Conservation (phyloP, 805 yeast genomes). For the Nakazawaea ishiwadae region DNA sequence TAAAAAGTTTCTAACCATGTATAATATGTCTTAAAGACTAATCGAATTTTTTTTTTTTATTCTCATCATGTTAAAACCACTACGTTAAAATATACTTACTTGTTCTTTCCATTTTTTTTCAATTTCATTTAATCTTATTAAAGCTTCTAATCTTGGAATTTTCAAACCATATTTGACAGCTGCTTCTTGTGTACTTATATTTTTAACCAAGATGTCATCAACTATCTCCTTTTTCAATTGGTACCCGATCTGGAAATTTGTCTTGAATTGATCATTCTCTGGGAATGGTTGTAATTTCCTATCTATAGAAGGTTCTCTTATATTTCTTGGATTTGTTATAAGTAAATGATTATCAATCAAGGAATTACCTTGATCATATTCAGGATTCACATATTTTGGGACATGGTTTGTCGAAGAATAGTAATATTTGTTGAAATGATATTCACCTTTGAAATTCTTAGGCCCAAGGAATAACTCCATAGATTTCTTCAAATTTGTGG, state of each 20-base stretch:
- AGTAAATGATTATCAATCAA: conserved; percentile 15
- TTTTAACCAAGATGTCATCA: conserved; percentile 47
- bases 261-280: conserved; percentile 59
- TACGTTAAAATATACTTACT: conserved; percentile 40
- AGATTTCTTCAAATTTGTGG: conserved; percentile 54
- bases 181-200: conserved; percentile 61
- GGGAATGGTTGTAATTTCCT: conserved; percentile 75
- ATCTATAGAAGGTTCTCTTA: conserved; percentile 11
- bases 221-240: conserved; percentile 58
- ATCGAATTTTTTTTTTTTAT: conserved; percentile 45
- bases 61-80: conserved; percentile 38
- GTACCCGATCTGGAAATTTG: conserved; percentile 57
- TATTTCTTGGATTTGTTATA: conserved; percentile 17
- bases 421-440: conserved; percentile 69
- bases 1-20: conserved; percentile 46
- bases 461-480: conserved; percentile 81
- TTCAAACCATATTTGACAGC: conserved; percentile 78
- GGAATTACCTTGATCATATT: conserved; percentile 36
- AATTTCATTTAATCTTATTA: conserved; percentile 59
- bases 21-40: conserved; percentile 69
- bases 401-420: conserved; percentile 61
- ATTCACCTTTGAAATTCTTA: conserved; percentile 77
- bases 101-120: conserved; percentile 57
- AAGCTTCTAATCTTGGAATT: conserved; percentile 86
- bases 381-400: conserved; percentile 69